Evolutionary conservation across 2,329 filamentous ascomycete species (phyloP).

Genomic region (Calonectria montana): DNA sequence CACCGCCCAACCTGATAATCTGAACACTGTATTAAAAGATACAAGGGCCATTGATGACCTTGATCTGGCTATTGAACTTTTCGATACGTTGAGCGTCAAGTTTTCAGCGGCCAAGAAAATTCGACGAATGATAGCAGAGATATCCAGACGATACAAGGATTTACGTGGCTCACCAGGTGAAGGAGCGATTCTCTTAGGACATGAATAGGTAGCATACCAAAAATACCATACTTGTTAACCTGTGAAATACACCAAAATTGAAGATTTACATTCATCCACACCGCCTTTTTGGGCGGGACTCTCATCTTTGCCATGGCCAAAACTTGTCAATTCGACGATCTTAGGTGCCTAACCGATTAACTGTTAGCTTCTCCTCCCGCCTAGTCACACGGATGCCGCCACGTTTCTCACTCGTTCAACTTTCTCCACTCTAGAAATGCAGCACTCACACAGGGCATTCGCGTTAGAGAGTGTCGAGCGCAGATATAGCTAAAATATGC

Average conservation of each 20-base stretch:
- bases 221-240: background rate
- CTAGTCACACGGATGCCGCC: background rate
- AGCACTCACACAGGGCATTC: background rate
- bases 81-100: conserved; percentile 45
- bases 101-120: conserved; percentile 46
- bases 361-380: background rate
- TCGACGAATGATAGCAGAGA: conserved; percentile 40
- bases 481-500: too few species aligned
- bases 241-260: background rate
- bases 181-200: background rate
- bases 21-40: conserved; percentile 40
- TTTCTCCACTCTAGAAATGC: background rate
- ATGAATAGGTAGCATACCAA: background rate
- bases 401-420: background rate
- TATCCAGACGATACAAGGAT: conserved; percentile 34
- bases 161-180: background rate
- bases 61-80: conserved; percentile 45
- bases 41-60: conserved; percentile 46
- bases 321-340: too few species aligned
- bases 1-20: conserved; percentile 51
- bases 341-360: background rate
- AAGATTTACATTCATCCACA: background rate
- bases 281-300: too few species aligned
- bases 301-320: too few species aligned
- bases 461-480: too few species aligned